A percentile compares a stretch with the other conserved stretches of the same genome.
Conservation (phyloP, 345 rosid genomes). For the Stellera chamaejasme region DNA sequence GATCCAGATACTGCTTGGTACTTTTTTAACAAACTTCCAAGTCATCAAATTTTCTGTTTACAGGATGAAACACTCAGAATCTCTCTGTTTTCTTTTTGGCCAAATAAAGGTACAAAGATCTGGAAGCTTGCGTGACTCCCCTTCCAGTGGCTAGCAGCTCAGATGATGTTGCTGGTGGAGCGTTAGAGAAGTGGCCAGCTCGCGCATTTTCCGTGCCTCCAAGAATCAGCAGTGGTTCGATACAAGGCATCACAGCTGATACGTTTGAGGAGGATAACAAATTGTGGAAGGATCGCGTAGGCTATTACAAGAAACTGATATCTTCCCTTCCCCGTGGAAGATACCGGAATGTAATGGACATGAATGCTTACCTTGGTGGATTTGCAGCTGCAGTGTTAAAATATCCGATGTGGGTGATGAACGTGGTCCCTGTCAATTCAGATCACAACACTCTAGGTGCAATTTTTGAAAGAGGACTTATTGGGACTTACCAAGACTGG, state of each 20-base stretch:
- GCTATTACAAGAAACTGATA: slow-evolving; percentile 52
- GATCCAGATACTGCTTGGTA: slow-evolving; percentile 78
- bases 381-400: slow-evolving; percentile 68
- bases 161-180: slow-evolving; percentile 82
- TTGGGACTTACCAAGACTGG: slow-evolving; percentile 93
- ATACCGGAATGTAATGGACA: slow-evolving; percentile 86
- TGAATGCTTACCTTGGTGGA: slow-evolving; percentile 92
- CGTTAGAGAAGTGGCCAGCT: slow-evolving; percentile 78
- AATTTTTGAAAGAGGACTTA: slow-evolving; percentile 75
- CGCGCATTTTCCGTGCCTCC: slow-evolving; percentile 79
- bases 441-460: slow-evolving; percentile 75
- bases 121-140: slow-evolving; percentile 81
- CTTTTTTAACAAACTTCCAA: not conserved
- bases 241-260: slow-evolving; percentile 56
- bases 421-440: slow-evolving; percentile 65
- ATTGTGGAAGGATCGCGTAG: slow-evolving; percentile 66
- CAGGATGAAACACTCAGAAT: not conserved
- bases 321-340: slow-evolving; percentile 53
- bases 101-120: slow-evolving; percentile 49
- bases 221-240: slow-evolving; percentile 58
- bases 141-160: slow-evolving; percentile 58
- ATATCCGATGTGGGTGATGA: slow-evolving; percentile 92
- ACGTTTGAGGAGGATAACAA: slow-evolving; percentile 69
- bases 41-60: slow-evolving; percentile 7
- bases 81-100: slow-evolving; percentile 1